Conservation (phyloP, 177 flowering plant species). For the Vitis hybrid region DNA sequence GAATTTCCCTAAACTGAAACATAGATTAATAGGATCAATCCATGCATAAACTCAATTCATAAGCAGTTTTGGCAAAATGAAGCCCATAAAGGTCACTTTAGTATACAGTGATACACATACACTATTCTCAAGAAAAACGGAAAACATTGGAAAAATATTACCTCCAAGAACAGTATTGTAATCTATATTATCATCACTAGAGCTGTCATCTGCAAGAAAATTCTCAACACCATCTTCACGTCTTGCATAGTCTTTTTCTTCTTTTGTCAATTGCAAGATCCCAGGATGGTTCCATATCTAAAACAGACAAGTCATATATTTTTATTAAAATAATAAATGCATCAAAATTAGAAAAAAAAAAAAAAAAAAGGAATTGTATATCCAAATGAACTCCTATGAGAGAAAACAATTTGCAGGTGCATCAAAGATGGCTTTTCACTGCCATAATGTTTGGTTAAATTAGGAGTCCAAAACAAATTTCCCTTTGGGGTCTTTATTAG, state of each 20-base stretch:
- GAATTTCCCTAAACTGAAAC: too few relatives aligned
- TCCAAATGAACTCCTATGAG: too few relatives aligned
- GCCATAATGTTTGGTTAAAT: too few relatives aligned
- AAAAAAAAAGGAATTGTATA: not conserved
- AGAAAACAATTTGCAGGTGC: too few relatives aligned
- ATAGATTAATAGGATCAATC: too few relatives aligned
- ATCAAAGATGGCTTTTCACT: too few relatives aligned
- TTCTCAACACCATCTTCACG: conserved; percentile 74
- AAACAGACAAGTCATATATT: conserved; percentile 1
- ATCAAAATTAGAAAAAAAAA: too few relatives aligned
- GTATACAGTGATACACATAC: not conserved
- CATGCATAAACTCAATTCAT: too few relatives aligned
- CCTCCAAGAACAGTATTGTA: conserved; percentile 62
- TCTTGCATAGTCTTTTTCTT: conserved; percentile 45
- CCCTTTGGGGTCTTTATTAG: too few relatives aligned
- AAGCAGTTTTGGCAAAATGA: not conserved
- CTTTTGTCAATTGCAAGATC: conserved; percentile 77
- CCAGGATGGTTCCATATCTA: conserved; percentile 99
- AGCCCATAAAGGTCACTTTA: not conserved
- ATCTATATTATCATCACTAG: conserved; percentile 87
- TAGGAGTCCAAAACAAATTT: too few relatives aligned
- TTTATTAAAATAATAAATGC: conserved; percentile 1
- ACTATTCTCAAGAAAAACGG: not conserved
- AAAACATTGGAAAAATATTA: conserved; percentile 16
- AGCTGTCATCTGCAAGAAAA: conserved; percentile 75